Evolutionary conservation across 441 rosid genomes (phyloP).

Genomic region (Rhodomyrtus psidioides): DNA sequence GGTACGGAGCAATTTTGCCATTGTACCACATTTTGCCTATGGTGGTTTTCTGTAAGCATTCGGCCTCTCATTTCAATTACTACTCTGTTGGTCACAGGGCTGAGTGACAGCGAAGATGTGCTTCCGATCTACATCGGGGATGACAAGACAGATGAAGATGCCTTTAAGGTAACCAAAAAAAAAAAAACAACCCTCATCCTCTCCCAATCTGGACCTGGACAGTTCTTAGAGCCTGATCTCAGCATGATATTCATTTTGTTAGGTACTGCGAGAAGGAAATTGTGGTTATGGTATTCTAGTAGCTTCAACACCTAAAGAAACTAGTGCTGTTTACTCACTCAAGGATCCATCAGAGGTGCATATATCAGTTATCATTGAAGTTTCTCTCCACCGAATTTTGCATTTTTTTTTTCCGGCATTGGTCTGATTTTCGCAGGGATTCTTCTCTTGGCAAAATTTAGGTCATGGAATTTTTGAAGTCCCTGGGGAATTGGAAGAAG

Average conservation of each 20-base stretch:
- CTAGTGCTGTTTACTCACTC: slow-evolving; percentile 66
- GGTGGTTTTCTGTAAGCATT: not conserved
- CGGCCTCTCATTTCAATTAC: not conserved
- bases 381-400: too few relatives aligned
- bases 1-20: slow-evolving; percentile 26
- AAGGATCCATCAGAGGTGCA: slow-evolving; percentile 71
- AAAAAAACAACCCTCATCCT: not conserved
- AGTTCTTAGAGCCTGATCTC: not conserved
- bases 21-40: not conserved
- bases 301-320: slow-evolving; percentile 71
- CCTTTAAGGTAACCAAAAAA: slow-evolving; percentile 54
- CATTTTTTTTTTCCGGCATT: not conserved
- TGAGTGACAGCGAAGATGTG: slow-evolving; percentile 45
- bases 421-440: not conserved
- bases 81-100: slow-evolving; percentile 29
- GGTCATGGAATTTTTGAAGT: slow-evolving; percentile 72
- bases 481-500: slow-evolving; percentile 65
- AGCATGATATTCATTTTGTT: not conserved
- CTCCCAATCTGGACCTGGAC: not conserved
- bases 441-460: slow-evolving; percentile 3
- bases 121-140: slow-evolving; percentile 87
- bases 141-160: slow-evolving; percentile 88
- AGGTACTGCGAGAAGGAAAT: slow-evolving; percentile 52
- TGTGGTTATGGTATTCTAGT: slow-evolving; percentile 77
- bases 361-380: not conserved